Base-by-base conservation (phyloP, 1,139 yeast genomes). In the Debaryomyces udenii region DNA sequence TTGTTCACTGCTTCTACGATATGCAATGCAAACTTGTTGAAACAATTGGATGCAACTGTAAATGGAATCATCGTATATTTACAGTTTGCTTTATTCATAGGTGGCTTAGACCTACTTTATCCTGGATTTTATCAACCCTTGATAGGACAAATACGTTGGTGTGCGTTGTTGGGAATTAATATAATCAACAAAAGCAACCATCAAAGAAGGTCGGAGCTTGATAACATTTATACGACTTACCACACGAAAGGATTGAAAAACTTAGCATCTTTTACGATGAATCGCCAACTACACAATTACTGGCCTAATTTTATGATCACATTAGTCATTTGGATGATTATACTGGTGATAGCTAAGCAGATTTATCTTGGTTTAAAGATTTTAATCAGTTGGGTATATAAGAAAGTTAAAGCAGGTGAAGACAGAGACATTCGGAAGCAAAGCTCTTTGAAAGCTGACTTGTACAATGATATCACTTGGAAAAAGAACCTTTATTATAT, bases 91-190 rank as follows among this genome's bases (percentile, higher is more conserved):
- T 68, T 80, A 31, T 79, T 81, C 53, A 65, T 78, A 42, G 80
- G 77, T 3, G 82, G 81, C 3, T 62, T 84, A 30, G 75, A 76
- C 47, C 56, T 84, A 22, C 64, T 68, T 26, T 84, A 79, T 50
- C 90, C 91, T 0, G 87, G 86, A 0, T 82, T 78, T 52, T 78
- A 73, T 46, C 85, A 78, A 50, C 86, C 86, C 0, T 59, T 79
- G 9, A 59, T 81, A 45, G 67, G 62, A 24, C 59, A 57, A 46
- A 53, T 65, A 35, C 52, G 63, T 36, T 64, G 76, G 76, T 57
- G 68, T 55, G 64, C 68, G 3, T 49, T 72, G 4, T 44, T 72
- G 24, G 74, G 75, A 1, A 55, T 63, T 39, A 44, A 26, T 64
- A 3, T 36, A 64, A 11, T 26, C 13, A 41, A 43, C 9, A 27